A percentile compares a stretch with the other conserved stretches of the same genome.
phyloP scores from a whole-genome alignment of 1,284 basidiomycete genomes.

The Tylopilus orsonianus region DNA sequence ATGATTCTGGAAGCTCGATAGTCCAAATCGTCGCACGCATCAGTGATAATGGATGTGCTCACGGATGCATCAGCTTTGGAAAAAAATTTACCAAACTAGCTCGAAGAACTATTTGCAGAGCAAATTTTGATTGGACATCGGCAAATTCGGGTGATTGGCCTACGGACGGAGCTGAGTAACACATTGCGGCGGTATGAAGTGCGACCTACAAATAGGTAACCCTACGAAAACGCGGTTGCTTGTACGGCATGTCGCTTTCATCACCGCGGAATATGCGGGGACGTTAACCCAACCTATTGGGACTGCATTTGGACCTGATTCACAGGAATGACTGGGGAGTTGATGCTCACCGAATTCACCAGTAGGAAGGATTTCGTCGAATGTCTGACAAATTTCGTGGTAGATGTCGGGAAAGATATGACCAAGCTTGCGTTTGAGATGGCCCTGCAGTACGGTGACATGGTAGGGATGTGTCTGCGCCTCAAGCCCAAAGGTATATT shows the following conservation, averaged over 20 bases:
- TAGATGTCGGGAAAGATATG: conserved; percentile 37
- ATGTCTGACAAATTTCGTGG: conserved; percentile 39
- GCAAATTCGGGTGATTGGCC: conserved; percentile 33
- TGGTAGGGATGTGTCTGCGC: conserved; percentile 39
- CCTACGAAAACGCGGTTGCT: conserved; percentile 49
- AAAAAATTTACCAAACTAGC: conserved; percentile 35
- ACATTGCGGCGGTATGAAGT: conserved; percentile 6
- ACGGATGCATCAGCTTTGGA: conserved; percentile 36
- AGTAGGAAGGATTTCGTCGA: conserved; percentile 32
- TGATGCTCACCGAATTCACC: conserved; percentile 23
- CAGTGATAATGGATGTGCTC: conserved; percentile 16
- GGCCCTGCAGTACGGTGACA: conserved; percentile 34
- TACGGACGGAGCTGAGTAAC: conserved; percentile 20
- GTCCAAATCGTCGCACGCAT: conserved; percentile 17
- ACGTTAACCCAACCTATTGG: conserved; percentile 33
- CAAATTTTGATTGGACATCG: conserved; percentile 34
- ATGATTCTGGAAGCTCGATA: conserved; percentile 28
- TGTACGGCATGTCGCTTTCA: conserved; percentile 38
- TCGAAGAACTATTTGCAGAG: conserved; percentile 34
- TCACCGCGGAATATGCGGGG: conserved; percentile 28
- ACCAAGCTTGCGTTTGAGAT: conserved; percentile 40
- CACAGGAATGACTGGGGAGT: conserved; percentile 1
- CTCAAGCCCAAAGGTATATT: conserved; percentile 40
- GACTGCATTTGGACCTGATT: conserved; percentile 13
- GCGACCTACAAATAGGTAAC: conserved; percentile 38